Evolutionary conservation across 2,329 filamentous ascomycete genomes (phyloP).

Genomic region (Alternaria rosae): DNA sequence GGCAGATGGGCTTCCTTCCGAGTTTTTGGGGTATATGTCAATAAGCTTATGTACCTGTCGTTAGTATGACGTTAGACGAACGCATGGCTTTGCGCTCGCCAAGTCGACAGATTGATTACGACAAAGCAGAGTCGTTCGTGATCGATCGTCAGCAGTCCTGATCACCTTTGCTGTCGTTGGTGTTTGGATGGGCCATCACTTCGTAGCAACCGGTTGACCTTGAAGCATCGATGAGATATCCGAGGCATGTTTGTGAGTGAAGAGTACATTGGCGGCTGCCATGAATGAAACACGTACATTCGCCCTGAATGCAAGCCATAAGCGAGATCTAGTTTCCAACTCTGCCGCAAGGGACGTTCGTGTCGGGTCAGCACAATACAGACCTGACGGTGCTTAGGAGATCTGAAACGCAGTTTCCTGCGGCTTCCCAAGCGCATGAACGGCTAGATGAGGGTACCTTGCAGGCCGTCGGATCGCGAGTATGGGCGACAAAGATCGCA

Average conservation of each 20-base stretch:
- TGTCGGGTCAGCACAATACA: background rate
- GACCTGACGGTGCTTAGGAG: background rate
- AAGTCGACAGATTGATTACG: background rate
- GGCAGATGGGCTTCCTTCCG: background rate
- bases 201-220: background rate
- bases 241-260: background rate
- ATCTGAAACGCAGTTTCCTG: conserved; percentile 6
- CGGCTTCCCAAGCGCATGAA: conserved; percentile 5
- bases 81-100: background rate
- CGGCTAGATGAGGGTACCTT: background rate
- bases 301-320: background rate
- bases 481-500: background rate
- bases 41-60: background rate
- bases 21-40: background rate
- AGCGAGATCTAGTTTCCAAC: background rate
- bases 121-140: background rate
- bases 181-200: background rate
- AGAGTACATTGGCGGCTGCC: background rate
- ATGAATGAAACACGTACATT: conserved; percentile 1
- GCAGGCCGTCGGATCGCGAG: background rate
- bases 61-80: background rate
- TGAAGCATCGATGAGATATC: background rate
- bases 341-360: background rate
- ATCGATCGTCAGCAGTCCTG: background rate
- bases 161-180: background rate